Evolutionary conservation across 495 filamentous ascomycete genomes (phyloP), one percentile per base, ranked within the genome.

Genomic region (Articulospora tetracladia): DNA sequence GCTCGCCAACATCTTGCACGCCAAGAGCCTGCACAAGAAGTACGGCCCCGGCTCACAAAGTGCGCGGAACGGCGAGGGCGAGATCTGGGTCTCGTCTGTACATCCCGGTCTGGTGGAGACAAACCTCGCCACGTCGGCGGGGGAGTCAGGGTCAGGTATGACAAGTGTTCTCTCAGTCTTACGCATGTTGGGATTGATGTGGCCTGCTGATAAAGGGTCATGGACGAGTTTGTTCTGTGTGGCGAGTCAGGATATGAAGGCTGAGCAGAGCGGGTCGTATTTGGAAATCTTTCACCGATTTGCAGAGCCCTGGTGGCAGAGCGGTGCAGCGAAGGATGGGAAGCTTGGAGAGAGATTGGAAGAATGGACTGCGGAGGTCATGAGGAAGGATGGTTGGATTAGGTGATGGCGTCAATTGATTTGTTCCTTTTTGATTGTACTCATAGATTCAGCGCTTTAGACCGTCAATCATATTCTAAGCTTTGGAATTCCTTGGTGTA

Each of bases 1-100:
- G 74, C 79, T 90, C 3, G 85, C 86, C 13, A 90, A 90, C 67
- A 75, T 91, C 19, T 73, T 91, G 6, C 86, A 83, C 60, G 77
- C 83, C 2, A 66, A 65, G 10, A 79, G 88, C 62, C 75, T 93
- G 44, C 34, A 68, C 64, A 62, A 69, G 58, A 68, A 30, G 56
- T 79, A 76, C 59, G 77, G 77, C 17, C 77, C 77, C 17, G 65
- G 65, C 27, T 76, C 73, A 28, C 58, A 52, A 23, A 69, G 65
- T 54, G 69, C 70, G 48, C 56, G 41, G 32, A 66, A 61, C 17
- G 67, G 66, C 11, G n/a, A n/a, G n/a, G 74, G 72, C 51, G 74
- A 76, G 61, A 72, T 80, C 20, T 68, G 66, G 66, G 58, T 61
- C n/a, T 61, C 73, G 49, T 67, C 68, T 26, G 78, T 79, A 51